These are phyloP conservation scores for Helminthosporium solani DNA, from an alignment of 2,329 filamentous ascomycete species.

Conservation along the genomic window DNA sequence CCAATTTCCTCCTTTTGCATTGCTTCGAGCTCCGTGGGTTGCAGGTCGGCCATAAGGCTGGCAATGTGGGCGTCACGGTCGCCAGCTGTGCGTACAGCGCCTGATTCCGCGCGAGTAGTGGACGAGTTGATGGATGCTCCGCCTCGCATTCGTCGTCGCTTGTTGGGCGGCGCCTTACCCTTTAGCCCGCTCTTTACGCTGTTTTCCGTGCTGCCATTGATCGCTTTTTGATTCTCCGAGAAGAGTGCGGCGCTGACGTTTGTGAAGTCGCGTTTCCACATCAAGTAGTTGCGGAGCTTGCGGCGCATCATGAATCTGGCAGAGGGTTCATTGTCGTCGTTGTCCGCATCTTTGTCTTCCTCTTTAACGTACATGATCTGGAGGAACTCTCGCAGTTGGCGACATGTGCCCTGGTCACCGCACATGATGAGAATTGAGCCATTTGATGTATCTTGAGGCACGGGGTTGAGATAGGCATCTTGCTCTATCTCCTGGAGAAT, in stretches of 20 bases:
- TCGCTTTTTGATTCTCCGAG: slow-evolving; percentile 73
- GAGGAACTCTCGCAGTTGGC: slow-evolving; percentile 86
- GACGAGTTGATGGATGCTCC: slow-evolving; percentile 63
- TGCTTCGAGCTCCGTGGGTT: slow-evolving; percentile 75
- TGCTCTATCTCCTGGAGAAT: slow-evolving; percentile 91
- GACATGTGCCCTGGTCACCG: slow-evolving; percentile 78
- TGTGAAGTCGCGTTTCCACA: slow-evolving; percentile 87
- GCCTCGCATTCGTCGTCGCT: slow-evolving; percentile 80
- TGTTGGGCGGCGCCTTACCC: slow-evolving; percentile 74
- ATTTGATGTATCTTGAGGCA: slow-evolving; percentile 76
- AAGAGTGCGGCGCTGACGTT: slow-evolving; percentile 80
- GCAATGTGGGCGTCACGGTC: slow-evolving; percentile 83
- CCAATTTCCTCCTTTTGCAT: slow-evolving; percentile 71
- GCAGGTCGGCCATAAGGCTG: slow-evolving; percentile 77
- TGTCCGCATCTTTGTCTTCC: slow-evolving; percentile 46
- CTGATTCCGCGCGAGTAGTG: slow-evolving; percentile 67
- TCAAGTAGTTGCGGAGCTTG: slow-evolving; percentile 80
- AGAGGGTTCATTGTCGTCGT: slow-evolving; percentile 62
- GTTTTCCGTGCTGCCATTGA: slow-evolving; percentile 66
- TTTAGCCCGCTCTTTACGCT: slow-evolving; percentile 49
- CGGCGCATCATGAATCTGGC: slow-evolving; percentile 87
- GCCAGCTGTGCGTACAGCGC: slow-evolving; percentile 72
- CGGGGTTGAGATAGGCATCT: slow-evolving; percentile 81
- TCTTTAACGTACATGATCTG: slow-evolving; percentile 80
- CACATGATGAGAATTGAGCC: slow-evolving; percentile 97